Percentiles rank a stretch among this genome's conserved stretches.
Conservation (phyloP, 2,329 filamentous ascomycete species). For the Drechslera avenae region DNA sequence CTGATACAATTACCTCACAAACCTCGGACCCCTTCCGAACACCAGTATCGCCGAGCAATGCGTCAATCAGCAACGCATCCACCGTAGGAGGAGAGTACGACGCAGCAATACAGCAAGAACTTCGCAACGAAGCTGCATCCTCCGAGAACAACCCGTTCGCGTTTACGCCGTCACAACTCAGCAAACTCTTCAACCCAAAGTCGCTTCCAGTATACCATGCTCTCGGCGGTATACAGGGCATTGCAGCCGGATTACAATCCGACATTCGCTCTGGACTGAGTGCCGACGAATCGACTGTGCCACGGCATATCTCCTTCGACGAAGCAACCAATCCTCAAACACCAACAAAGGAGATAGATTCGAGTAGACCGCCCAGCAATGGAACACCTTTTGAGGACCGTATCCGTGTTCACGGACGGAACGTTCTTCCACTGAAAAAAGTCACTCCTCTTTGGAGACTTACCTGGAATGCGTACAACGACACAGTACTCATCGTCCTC, state of each 20-base stretch:
- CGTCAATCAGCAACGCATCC: constrained; percentile 25
- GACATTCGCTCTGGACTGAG: constrained; percentile 57
- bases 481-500: constrained; percentile 73
- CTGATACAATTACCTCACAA: constrained; percentile 33
- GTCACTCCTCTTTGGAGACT: constrained; percentile 64
- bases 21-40: constrained; percentile 33
- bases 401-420: constrained; percentile 64
- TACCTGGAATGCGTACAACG: constrained; percentile 73
- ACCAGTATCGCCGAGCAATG: constrained; percentile 32
- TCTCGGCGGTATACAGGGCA: constrained; percentile 60
- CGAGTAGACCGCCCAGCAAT: constrained; percentile 18
- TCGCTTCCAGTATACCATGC: constrained; percentile 56
- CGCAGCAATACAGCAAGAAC: constrained; percentile 28
- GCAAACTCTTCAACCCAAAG: constrained; percentile 60
- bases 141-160: constrained; percentile 57
- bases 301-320: constrained; percentile 56
- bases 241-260: constrained; percentile 59
- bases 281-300: constrained; percentile 55
- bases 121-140: constrained; percentile 35
- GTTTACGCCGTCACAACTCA: constrained; percentile 60
- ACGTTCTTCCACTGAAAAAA: constrained; percentile 68
- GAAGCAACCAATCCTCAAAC: constrained; percentile 54
- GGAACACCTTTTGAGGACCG: constrained; percentile 58
- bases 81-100: constrained; percentile 41
- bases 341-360: constrained; percentile 26